Base-by-base conservation (phyloP, 805 yeast species). In the Candida tibetensis region DNA sequence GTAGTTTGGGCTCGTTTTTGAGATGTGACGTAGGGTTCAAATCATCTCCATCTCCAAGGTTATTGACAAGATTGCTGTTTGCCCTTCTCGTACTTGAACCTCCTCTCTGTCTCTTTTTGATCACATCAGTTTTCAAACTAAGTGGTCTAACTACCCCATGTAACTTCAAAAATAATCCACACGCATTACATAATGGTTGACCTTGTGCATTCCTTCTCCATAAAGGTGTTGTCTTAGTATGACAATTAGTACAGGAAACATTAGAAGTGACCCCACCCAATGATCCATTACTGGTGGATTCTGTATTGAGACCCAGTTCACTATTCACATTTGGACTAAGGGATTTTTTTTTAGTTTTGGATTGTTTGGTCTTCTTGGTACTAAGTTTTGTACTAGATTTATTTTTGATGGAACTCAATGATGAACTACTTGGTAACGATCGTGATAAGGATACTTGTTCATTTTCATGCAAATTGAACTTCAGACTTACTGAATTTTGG, bases 61-160 rank as follows among this genome's bases (percentile, higher is more conserved):
- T 18, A 17, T 30, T 34, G 32, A 32, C 34, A 44, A 30, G 8
- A 33, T 29, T 32, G 43, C 35, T 16, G 43, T 39, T 18, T 39
- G 39, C 17, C 32, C 54, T 56, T 21, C 51, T 46, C 13, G 37
- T 26, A 17, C 41, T 38, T 33, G 48, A 50, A 15, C 59, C 47
- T 5, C 66, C 65, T 36, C 96, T 72, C 60, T 90, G 95, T 51
- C 99, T 76, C 61, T 89, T 87, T 60, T 89, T 88, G 39, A 91
- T 90, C 1, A 90, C 93, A 57, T 90, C 96, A 0, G 97, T 85
- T 56, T 89, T 90, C 52, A 90, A 69, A 10, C 95, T 84, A 36
- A 91, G 68, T 0, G 99, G 99, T 41, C 98, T 71, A 45, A 87
- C 95, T 3, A 88, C 91, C n/a, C 97, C 98, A 54, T 91, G 98